Evolutionary conservation across 495 filamentous ascomycete species (phyloP).

Genomic region (Xylaria cubensis): DNA sequence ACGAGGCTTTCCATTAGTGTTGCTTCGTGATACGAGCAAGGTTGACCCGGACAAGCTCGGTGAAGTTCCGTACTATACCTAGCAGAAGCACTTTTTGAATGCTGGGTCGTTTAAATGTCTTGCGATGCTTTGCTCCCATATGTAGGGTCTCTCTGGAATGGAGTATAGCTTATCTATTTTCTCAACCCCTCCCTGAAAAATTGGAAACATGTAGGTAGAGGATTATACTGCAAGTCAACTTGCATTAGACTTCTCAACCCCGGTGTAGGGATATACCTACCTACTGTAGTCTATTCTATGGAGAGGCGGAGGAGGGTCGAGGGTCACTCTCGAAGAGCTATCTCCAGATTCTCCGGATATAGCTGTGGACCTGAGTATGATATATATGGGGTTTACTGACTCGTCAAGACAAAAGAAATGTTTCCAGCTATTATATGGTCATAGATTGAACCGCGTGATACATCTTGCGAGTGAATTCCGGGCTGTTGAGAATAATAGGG

Average conservation of each 20-base stretch:
- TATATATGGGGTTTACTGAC: neutral
- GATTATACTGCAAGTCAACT: constrained; percentile 3
- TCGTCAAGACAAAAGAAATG: neutral
- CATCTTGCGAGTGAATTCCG: neutral
- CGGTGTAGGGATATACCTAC: neutral
- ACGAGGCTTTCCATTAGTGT: constrained; percentile 1
- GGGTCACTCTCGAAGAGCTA: neutral
- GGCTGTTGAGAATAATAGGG: neutral
- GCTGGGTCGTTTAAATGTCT: neutral
- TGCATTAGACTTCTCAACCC: neutral
- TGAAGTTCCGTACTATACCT: neutral
- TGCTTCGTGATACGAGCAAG: neutral
- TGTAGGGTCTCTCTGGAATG: constrained; percentile 5
- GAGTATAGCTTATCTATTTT: constrained; percentile 2
- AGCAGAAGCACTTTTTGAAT: neutral
- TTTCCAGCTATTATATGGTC: neutral
- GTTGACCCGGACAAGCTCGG: neutral
- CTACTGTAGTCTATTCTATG: neutral
- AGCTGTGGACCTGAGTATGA: neutral
- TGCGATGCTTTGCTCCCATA: constrained; percentile 1
- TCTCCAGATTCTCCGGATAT: constrained; percentile 13
- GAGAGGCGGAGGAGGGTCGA: constrained; percentile 1
- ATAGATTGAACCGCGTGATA: neutral
- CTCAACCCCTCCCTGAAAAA: neutral
- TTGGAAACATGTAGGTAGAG: neutral